These are phyloP conservation scores for Hymenoscyphus occultus DNA, from an alignment of 2,329 filamentous ascomycete species.

Conservation along the genomic window DNA sequence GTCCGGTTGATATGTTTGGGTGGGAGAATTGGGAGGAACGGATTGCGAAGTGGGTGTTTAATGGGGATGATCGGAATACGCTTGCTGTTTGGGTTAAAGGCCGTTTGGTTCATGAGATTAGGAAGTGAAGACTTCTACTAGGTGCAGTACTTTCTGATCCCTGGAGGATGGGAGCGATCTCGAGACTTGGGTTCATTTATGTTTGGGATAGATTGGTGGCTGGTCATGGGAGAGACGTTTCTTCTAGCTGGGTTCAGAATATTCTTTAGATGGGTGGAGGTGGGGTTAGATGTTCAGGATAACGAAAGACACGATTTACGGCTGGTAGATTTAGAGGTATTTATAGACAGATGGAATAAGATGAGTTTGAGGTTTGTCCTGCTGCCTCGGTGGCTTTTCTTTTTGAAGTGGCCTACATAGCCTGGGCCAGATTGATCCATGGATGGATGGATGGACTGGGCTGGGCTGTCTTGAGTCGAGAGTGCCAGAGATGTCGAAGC, in stretches of 20 bases:
- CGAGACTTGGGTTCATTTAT: background rate
- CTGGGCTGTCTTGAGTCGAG: too few species aligned
- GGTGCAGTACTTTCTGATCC: too few species aligned
- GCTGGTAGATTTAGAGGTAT: background rate
- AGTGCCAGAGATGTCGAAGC: too few species aligned
- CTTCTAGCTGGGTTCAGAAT: background rate
- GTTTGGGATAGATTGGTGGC: background rate
- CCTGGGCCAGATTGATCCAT: too few species aligned
- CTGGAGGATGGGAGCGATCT: too few species aligned
- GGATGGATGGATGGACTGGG: too few species aligned
- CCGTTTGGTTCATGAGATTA: conserved; percentile 65
- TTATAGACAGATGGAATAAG: background rate
- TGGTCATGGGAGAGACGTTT: background rate
- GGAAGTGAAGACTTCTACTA: background rate
- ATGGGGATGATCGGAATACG: conserved; percentile 89
- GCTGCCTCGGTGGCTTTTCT: too few species aligned
- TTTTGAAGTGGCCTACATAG: too few species aligned
- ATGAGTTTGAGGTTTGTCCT: background rate
- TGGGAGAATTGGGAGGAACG: conserved; percentile 86
- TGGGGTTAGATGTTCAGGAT: background rate
- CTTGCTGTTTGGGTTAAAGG: conserved; percentile 86
- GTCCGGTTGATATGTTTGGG: conserved; percentile 84
- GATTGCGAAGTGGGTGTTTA: conserved; percentile 92
- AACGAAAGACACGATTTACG: background rate
- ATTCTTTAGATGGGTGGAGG: background rate